Evolutionary conservation across 2,329 filamentous ascomycete genomes (phyloP), one percentile per base, ranked within the genome.

Genomic region (Aureobasidium sp.): DNA sequence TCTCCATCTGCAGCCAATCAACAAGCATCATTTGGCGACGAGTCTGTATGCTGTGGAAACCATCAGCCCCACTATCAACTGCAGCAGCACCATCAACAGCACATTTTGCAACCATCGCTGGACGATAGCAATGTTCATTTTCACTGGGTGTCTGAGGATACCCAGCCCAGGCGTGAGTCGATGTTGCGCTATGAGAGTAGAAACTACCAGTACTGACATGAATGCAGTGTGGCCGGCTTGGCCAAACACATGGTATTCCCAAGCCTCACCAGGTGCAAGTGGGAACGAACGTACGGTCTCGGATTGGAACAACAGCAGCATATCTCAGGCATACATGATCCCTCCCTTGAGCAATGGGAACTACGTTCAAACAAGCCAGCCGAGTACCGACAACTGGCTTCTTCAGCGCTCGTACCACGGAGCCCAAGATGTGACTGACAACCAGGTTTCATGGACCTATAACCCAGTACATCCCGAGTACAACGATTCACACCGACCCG

Each of bases 371-470:
- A 29, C 4, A 19, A 45, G n/a, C n/a, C 31, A 47, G 27, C 31
- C 54, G 19, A 15, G 1, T 11, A 40, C n/a, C 11, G 17, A 50
- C 15, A 24, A 40, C 19, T 50, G 57, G 57, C 57, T 60, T 22
- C 24, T 49, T 2, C 44, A 60, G n/a, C 57, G 37, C 33, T 60
- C 57, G 31, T 60, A 50, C 17, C 35, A 49, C n/a, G 44, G 45
- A 3, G 33, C 22, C 8, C 44, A 40, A 31, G 33, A 31, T n/a
- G 5, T 42, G 45, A 2, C 57, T 3, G 45, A 17, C 22, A 24
- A 50, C 31, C 33, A 40, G 9, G 5, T 29, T 31, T 12, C 40
- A 6, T 49, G 45, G 35, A 40, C 17, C 14, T 58, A 47, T 8
- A 7, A 31, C 6, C 40, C 8, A 29, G 12, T 27, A 27, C 54